Evolutionary conservation across 768 basidiomycete species (phyloP).

Genomic region (Chalciporus pseudorubinellus): DNA sequence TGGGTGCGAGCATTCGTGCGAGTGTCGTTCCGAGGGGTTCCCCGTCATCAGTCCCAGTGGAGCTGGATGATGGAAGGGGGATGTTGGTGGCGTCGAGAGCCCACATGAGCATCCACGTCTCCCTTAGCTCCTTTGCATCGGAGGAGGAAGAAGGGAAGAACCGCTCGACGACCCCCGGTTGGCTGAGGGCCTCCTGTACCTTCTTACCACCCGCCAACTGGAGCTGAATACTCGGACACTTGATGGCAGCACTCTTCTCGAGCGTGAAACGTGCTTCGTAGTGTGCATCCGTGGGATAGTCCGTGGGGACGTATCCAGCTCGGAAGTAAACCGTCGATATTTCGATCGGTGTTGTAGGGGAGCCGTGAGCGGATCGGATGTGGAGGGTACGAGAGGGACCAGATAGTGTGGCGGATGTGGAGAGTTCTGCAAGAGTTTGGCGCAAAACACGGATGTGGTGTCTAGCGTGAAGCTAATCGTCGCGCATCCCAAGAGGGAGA

Average conservation of each 20-base stretch:
- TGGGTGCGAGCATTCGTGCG: constrained; percentile 35
- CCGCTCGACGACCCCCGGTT: constrained; percentile 66
- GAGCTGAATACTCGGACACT: constrained; percentile 86
- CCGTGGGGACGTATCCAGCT: constrained; percentile 80
- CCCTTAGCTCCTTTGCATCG: constrained; percentile 51
- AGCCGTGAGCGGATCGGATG: constrained; percentile 7
- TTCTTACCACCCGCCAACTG: constrained; percentile 98
- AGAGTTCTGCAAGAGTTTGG: constrained; percentile 73
- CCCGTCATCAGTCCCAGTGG: not conserved
- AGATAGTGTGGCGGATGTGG: constrained; percentile 48
- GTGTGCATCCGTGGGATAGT: constrained; percentile 64
- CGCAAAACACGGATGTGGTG: constrained; percentile 73
- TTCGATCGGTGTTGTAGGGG: constrained; percentile 41
- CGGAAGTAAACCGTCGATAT: constrained; percentile 91
- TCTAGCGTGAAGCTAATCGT: constrained; percentile 36
- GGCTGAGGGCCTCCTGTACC: constrained; percentile 83
- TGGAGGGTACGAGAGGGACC: constrained; percentile 48
- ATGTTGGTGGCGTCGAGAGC: constrained; percentile 45
- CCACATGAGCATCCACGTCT: constrained; percentile 90
- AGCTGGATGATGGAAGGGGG: not conserved
- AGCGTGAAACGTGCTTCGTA: constrained; percentile 76
- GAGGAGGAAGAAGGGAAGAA: constrained; percentile 45
- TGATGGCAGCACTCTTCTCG: constrained; percentile 83
- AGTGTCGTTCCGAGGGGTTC: constrained; percentile 23
- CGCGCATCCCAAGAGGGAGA: not conserved